phyloP scores from a whole-genome alignment of 345 rosid species.

The Citrus sp. region DNA sequence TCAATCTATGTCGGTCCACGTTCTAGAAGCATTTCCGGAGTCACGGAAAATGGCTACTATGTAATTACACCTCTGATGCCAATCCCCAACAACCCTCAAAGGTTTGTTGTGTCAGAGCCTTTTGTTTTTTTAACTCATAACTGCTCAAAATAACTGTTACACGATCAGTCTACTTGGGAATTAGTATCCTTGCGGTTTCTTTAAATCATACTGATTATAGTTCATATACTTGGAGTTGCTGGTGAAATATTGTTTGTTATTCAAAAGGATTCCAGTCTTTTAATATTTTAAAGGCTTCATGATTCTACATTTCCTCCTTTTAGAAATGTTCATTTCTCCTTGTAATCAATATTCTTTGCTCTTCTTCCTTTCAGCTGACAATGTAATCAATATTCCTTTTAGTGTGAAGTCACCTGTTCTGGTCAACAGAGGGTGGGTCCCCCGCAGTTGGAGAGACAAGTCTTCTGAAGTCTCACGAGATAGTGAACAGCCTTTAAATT shows the following conservation, averaged over 20 bases:
- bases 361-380: conserved; percentile 12
- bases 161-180: neutral
- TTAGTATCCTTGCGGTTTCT: neutral
- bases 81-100: conserved; percentile 46
- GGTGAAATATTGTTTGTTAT: neutral
- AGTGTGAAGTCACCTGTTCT: conserved; percentile 78
- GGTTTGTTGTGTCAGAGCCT: conserved; percentile 36
- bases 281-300: neutral
- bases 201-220: too few species aligned
- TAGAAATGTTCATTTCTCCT: neutral
- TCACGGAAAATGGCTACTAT: conserved; percentile 87
- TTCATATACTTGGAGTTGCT: neutral
- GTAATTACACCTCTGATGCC: conserved; percentile 84
- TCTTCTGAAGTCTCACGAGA: conserved; percentile 35
- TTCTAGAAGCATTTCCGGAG: conserved; percentile 87
- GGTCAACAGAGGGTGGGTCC: conserved; percentile 98
- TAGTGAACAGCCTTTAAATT: conserved; percentile 27
- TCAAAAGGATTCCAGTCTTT: neutral
- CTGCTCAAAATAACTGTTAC: neutral
- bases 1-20: conserved; percentile 90
- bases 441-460: conserved; percentile 88
- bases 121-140: neutral
- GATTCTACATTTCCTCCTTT: neutral
- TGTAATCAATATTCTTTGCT: neutral
- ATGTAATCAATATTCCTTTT: conserved; percentile 21